Conservation (phyloP, 106 monocot genomes). For the Phalaenopsis aphrodite region DNA sequence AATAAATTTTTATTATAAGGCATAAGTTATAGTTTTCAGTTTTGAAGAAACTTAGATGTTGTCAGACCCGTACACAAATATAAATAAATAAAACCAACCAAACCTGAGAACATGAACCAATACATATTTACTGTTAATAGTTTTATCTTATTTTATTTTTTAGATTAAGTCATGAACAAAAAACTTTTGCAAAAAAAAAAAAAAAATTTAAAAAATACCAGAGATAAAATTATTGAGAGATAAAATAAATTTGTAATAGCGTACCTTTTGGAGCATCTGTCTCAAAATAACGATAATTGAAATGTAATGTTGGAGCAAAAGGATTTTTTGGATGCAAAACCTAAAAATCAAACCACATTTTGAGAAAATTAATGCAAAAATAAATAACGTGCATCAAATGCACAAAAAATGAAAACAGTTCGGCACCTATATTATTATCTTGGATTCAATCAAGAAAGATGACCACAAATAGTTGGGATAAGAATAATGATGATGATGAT, state of each 20-base stretch:
- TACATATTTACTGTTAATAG: not conserved
- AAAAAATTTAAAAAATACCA: not conserved
- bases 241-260: not conserved
- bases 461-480: not conserved
- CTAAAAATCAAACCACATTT: constrained; percentile 25
- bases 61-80: not conserved
- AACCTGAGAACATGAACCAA: not conserved
- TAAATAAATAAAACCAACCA: not conserved
- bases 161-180: not conserved
- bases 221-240: not conserved
- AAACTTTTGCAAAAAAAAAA: not conserved
- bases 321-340: constrained; percentile 99
- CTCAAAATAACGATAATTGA: constrained; percentile 88
- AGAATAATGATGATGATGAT: not conserved
- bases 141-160: not conserved
- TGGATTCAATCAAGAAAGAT: not conserved
- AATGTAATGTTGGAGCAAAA: constrained; percentile 91
- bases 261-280: constrained; percentile 95
- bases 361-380: not conserved
- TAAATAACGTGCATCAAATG: not conserved
- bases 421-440: not conserved
- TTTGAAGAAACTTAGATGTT: not conserved
- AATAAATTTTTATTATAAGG: not conserved
- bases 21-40: not conserved
- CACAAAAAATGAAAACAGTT: not conserved